phyloP scores from a whole-genome alignment of 2,329 filamentous ascomycete species.

The Didymella pinodella region DNA sequence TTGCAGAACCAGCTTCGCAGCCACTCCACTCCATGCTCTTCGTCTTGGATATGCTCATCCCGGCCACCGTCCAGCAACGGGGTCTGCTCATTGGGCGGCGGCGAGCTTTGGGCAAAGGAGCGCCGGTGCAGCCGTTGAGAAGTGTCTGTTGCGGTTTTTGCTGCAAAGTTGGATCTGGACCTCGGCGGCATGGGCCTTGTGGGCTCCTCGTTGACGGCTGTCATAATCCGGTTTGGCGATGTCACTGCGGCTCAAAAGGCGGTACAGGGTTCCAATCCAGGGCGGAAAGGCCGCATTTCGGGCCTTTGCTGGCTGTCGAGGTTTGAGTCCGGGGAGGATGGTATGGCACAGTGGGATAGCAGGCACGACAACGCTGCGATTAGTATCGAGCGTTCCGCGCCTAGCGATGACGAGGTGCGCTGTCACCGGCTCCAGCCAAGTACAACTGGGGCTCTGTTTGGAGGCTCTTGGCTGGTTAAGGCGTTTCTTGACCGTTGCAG shows the following conservation, averaged over 20 bases:
- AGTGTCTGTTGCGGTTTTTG: conserved; percentile 56
- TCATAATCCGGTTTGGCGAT: conserved; percentile 33
- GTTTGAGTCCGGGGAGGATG: neutral
- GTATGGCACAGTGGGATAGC: neutral
- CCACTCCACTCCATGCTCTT: conserved; percentile 31
- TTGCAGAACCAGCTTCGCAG: conserved; percentile 39
- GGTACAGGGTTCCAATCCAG: conserved; percentile 28
- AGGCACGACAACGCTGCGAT: neutral
- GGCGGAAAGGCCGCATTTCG: conserved; percentile 21
- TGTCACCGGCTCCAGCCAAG: conserved; percentile 22
- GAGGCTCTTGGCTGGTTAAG: conserved; percentile 30
- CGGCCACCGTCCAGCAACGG: conserved; percentile 35
- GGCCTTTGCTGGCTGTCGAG: conserved; percentile 8
- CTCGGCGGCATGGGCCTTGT: conserved; percentile 43
- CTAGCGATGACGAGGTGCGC: conserved; percentile 26
- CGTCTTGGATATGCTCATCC: conserved; percentile 23
- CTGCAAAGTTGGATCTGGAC: conserved; percentile 54
- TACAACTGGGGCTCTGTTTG: conserved; percentile 14
- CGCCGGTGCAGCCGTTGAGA: conserved; percentile 55
- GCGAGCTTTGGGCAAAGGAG: conserved; percentile 39
- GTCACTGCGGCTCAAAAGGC: conserved; percentile 15
- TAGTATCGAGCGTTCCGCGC: conserved; percentile 6
- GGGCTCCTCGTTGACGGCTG: conserved; percentile 30
- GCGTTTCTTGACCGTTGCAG: conserved; percentile 23
- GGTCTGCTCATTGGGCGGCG: conserved; percentile 45